Base-by-base conservation (phyloP, 345 rosid genomes). In the Turritis glabra region DNA sequence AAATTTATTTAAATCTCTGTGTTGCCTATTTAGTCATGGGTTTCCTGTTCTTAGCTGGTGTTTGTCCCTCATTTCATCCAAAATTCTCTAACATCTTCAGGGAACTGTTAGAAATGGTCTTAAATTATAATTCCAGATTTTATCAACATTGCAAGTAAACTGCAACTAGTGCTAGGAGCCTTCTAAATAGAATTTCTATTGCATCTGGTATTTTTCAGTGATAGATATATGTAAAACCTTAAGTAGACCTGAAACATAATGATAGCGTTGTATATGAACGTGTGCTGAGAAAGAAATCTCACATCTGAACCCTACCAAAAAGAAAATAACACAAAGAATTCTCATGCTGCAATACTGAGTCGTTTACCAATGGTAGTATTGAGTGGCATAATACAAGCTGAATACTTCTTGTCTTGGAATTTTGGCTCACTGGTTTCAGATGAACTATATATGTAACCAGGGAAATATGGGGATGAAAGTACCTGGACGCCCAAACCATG, bases 401-500 rank as follows among this genome's bases (percentile, higher is more conserved):
- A 27, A 58, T 38, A 60, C 75, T 61, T 62, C 38, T 60, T 47
- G 25, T 11, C 29, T 52, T 73, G 62, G 26, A 50, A 51, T 37
- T 69, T 26, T 48, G 40, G 60, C 71, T 73, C 35, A 52, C 41
- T 41, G 25, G n/a, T n/a, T n/a, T n/a, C n/a, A n/a, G n/a, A 69
- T 82, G 71, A 80, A 84, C 58, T 27, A 15, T 37, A 83, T 60
- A 37, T 60, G 37, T 62, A 78, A 76, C 68, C 92, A 84, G 81
- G 81, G 79, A 63, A 87, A 76, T 53, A 40, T 65, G 77, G 85
- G 69, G 61, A 68, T 86, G 33, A 84, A 77, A 63, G 80, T 79
- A 68, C 77, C 86, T 57, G 76, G 38, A 60, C 15, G 30, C 51
- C 48, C 22, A 37, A 61, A 40, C 38, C 38, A 72, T 27, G 5